Conservation (phyloP, 2,329 filamentous ascomycete genomes). For the Aureobasidium sp. region DNA sequence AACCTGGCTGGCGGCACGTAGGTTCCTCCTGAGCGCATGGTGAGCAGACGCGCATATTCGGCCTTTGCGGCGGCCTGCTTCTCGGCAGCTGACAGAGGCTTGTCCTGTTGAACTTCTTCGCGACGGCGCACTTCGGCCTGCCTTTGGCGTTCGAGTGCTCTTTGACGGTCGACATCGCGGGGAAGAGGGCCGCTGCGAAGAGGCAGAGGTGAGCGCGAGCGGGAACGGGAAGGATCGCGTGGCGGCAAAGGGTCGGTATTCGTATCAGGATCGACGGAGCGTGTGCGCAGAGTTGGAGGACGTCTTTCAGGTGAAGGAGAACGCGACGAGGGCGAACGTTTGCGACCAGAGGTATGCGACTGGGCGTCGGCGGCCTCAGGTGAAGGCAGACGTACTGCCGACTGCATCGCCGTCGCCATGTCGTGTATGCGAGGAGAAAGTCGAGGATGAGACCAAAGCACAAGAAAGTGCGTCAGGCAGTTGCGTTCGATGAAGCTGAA, state of each 20-base stretch:
- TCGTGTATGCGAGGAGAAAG: background rate
- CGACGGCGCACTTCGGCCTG: constrained; percentile 36
- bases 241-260: background rate
- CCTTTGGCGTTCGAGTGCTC: constrained; percentile 44
- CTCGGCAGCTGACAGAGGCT: constrained; percentile 62
- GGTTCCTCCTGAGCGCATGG: constrained; percentile 87
- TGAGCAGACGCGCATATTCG: constrained; percentile 87
- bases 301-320: constrained; percentile 28
- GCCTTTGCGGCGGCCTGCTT: constrained; percentile 84
- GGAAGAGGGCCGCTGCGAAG: constrained; percentile 31
- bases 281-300: constrained; percentile 22
- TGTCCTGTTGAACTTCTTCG: constrained; percentile 37
- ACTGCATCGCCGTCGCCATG: constrained; percentile 13
- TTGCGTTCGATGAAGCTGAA: background rate
- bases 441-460: background rate
- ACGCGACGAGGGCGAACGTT: constrained; percentile 25
- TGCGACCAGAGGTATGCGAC: constrained; percentile 18
- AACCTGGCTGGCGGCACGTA: constrained; percentile 92
- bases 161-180: constrained; percentile 40
- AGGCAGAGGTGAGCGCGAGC: constrained; percentile 15
- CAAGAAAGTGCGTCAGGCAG: background rate
- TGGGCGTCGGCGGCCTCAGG: constrained; percentile 12
- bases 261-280: constrained; percentile 7
- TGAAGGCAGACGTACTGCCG: constrained; percentile 13
- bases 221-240: constrained; percentile 16